These are phyloP conservation scores for Myriangium duriaei DNA, from an alignment of 2,329 filamentous ascomycete species.

Conservation along the genomic window DNA sequence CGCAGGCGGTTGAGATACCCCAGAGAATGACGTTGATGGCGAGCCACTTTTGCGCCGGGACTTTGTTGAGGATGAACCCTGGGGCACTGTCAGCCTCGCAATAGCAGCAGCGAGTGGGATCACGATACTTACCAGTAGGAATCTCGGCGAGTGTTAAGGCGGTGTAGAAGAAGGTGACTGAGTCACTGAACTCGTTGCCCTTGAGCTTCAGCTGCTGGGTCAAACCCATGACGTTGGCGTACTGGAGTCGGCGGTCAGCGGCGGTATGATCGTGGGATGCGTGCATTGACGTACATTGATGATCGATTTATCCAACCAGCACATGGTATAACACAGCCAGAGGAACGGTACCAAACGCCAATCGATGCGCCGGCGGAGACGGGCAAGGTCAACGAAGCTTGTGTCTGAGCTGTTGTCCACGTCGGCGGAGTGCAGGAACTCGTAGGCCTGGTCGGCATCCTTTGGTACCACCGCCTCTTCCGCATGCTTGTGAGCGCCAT, in stretches of 20 bases:
- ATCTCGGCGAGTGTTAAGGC: constrained; percentile 41
- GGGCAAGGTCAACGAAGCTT: constrained; percentile 24
- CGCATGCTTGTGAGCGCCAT: no score
- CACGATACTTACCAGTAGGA: constrained; percentile 52
- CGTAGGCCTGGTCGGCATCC: constrained; percentile 9
- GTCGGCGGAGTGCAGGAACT: constrained; percentile 6
- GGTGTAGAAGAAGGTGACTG: constrained; percentile 25
- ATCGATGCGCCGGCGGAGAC: constrained; percentile 44
- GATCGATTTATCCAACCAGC: constrained; percentile 36
- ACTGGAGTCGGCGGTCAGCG: constrained; percentile 53
- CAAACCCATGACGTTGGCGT: constrained; percentile 54
- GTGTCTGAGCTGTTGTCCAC: constrained; percentile 15
- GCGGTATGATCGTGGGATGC: constrained; percentile 45
- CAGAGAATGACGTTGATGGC: constrained; percentile 27
- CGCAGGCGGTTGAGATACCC: constrained; percentile 33
- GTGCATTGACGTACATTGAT: constrained; percentile 23
- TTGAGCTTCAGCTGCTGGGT: constrained; percentile 39
- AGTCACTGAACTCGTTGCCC: constrained; percentile 35
- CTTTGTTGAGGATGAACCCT: constrained; percentile 44
- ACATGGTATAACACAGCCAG: constrained; percentile 50
- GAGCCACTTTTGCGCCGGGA: constrained; percentile 39
- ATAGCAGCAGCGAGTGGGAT: background rate
- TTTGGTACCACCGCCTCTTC: background rate
- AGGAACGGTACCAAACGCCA: constrained; percentile 46
- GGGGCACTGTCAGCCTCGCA: constrained; percentile 35